Evolutionary conservation across 2,329 filamentous ascomycete species (phyloP).

Genomic region (Fusarium sp.): DNA sequence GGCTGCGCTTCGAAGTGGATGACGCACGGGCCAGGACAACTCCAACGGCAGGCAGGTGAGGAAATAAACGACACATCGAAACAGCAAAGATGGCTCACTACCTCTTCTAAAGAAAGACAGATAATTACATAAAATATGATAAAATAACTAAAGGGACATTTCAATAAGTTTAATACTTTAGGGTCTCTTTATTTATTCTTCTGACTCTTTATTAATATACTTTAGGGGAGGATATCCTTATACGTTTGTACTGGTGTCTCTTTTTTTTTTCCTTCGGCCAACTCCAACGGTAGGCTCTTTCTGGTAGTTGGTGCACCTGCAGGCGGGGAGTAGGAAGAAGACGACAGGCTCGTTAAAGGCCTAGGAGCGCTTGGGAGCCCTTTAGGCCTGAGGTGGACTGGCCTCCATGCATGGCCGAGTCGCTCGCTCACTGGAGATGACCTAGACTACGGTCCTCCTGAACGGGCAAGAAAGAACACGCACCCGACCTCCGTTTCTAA

Average conservation of each 20-base stretch:
- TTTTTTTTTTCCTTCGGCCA: no score
- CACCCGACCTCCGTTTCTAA: constrained; percentile 27
- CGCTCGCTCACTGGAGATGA: constrained; percentile 12
- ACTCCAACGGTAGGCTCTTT: constrained; percentile 21
- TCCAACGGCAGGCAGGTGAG: not conserved
- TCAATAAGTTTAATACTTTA: not conserved
- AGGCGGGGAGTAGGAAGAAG: constrained; percentile 20
- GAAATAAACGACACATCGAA: no score
- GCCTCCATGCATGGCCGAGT: constrained; percentile 13
- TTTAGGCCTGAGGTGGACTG: not conserved
- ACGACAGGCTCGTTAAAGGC: constrained; percentile 36
- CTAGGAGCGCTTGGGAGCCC: constrained; percentile 1
- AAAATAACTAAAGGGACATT: no score
- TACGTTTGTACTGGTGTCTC: no score
- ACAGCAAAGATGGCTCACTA: no score
- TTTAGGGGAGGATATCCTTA: no score
- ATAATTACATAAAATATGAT: no score
- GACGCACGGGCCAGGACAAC: constrained; percentile 38
- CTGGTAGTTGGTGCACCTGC: constrained; percentile 20
- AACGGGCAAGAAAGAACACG: constrained; percentile 14
- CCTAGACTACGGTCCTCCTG: constrained; percentile 27
- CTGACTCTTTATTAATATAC: no score
- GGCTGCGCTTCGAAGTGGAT: constrained; percentile 28
- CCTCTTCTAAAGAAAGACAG: no score
- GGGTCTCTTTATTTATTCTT: not conserved